A percentile compares a stretch with the other conserved stretches of the same genome.
Conservation (phyloP, 2,329 filamentous ascomycete species). For the Talaromyces sp. region DNA sequence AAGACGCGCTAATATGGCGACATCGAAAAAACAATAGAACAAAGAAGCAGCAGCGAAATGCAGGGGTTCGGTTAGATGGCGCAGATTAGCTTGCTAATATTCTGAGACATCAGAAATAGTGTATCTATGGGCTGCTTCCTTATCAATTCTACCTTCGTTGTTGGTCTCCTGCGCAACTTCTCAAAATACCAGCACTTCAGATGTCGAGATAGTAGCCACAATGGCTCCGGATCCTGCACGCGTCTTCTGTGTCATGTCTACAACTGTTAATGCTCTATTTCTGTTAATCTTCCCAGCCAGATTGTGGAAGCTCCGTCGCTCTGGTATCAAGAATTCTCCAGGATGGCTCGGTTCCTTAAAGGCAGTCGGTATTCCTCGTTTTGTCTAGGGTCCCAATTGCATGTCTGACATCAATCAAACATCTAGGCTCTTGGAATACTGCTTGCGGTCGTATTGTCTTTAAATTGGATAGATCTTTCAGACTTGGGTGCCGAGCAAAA, state of each 20-base stretch:
- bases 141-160: background rate
- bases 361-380: constrained; percentile 1
- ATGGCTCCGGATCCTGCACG: background rate
- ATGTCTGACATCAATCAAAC: background rate
- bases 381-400: background rate
- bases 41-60: background rate
- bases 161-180: background rate
- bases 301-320: background rate
- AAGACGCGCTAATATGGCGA: background rate
- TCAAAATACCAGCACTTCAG: background rate
- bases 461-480: background rate
- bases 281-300: background rate
- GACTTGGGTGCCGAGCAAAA: background rate
- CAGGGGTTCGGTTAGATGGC: background rate
- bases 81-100: background rate
- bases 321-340: background rate
- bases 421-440: constrained; percentile 7
- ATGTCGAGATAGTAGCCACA: background rate
- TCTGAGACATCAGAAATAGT: background rate
- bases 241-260: background rate
- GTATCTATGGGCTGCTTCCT: background rate
- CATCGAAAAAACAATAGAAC: background rate
- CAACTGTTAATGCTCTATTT: background rate
- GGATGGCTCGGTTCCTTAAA: background rate
- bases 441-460: background rate